Conservation (phyloP, 2,329 filamentous ascomycete genomes). For the Ciborinia camelliae region DNA sequence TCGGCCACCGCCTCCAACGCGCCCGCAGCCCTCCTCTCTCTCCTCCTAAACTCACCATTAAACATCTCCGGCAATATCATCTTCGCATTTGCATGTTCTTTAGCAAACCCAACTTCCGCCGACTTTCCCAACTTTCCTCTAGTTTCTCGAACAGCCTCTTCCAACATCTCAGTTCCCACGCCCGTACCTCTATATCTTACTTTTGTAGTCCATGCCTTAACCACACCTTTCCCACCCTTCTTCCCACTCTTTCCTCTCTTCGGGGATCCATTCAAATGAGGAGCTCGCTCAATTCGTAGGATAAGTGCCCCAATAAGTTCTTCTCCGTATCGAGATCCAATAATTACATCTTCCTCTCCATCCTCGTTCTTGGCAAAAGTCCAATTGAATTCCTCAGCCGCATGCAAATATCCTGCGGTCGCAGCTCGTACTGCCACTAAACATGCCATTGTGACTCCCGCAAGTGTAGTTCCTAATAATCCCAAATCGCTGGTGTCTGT, state of each 20-base stretch:
- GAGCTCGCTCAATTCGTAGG: constrained; percentile 56
- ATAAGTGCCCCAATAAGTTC: constrained; percentile 70
- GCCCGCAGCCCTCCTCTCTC: constrained; percentile 56
- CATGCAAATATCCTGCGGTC: constrained; percentile 53
- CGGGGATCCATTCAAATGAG: constrained; percentile 26
- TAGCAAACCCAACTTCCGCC: constrained; percentile 67
- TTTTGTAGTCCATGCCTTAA: constrained; percentile 80
- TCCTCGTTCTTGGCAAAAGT: constrained; percentile 31
- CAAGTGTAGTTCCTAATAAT: constrained; percentile 54
- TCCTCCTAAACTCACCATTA: constrained; percentile 56
- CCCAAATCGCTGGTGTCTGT: constrained; percentile 49
- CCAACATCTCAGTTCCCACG: constrained; percentile 67
- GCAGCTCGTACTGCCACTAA: constrained; percentile 59
- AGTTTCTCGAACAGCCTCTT: constrained; percentile 68
- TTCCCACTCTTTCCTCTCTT: constrained; percentile 34
- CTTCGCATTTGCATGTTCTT: constrained; percentile 71
- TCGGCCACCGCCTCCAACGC: constrained; percentile 51
- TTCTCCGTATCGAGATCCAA: constrained; percentile 65
- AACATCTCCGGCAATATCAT: constrained; percentile 61
- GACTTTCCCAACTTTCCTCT: constrained; percentile 66
- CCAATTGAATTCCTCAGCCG: constrained; percentile 34
- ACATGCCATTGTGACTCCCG: constrained; percentile 60
- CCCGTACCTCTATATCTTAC: constrained; percentile 67
- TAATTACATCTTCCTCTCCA: constrained; percentile 51
- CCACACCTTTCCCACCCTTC: constrained; percentile 62